Conservation (phyloP, 768 basidiomycete species). For the Asterophora parasitica region DNA sequence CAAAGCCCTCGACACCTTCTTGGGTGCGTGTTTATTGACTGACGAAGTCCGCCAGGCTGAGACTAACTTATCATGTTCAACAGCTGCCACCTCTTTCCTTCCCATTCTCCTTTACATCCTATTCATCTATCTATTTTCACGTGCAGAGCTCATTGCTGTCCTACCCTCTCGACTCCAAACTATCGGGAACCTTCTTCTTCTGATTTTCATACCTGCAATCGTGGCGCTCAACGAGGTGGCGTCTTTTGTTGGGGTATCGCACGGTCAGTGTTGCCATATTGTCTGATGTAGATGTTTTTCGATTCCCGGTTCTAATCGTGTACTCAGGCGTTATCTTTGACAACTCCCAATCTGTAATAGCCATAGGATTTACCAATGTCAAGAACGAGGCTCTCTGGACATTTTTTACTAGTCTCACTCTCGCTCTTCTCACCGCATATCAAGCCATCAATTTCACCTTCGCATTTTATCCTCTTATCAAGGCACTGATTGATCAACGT, state of each 20-base stretch:
- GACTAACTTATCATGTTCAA: slow-evolving; percentile 12
- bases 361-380: slow-evolving; percentile 37
- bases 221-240: slow-evolving; percentile 53
- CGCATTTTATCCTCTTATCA: slow-evolving; percentile 52
- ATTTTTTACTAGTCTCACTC: slow-evolving; percentile 56
- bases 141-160: slow-evolving; percentile 42
- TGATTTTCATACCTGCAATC: slow-evolving; percentile 52
- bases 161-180: slow-evolving; percentile 48
- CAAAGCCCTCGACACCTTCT: slow-evolving; percentile 48
- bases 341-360: slow-evolving; percentile 14
- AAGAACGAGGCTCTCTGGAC: slow-evolving; percentile 40
- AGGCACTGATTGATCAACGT: slow-evolving; percentile 45
- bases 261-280: slow-evolving; percentile 38
- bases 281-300: not conserved
- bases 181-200: slow-evolving; percentile 39
- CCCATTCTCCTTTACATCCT: slow-evolving; percentile 61
- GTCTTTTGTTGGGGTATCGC: slow-evolving; percentile 57
- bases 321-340: slow-evolving; percentile 10
- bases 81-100: slow-evolving; percentile 55
- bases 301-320: too few species aligned
- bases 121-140: slow-evolving; percentile 58
- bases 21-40: slow-evolving; percentile 47
- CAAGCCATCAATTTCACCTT: slow-evolving; percentile 58
- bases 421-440: slow-evolving; percentile 52
- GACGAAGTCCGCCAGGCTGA: not conserved